Base-by-base conservation (phyloP, 345 rosid species). In the Excoecaria agallocha region DNA sequence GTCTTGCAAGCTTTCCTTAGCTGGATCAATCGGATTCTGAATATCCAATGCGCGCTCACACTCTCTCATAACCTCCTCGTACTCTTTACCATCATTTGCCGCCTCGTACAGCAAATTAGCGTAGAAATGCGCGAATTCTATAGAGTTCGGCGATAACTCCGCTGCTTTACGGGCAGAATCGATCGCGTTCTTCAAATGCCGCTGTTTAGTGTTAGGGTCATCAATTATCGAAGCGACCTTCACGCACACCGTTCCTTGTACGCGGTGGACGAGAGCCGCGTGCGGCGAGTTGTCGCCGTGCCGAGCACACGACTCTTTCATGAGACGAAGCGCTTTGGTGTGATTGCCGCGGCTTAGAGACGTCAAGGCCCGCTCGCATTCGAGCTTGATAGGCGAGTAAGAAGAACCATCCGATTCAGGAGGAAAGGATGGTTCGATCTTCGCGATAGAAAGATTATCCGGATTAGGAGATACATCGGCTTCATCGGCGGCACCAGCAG, bases 271-370 rank as follows among this genome's bases (percentile, higher is more conserved):
- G 60, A 93, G 81, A 48, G 97, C 93, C 39, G 90, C 82, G 46
- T 80, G 77, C 12, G 75, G 70, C 58, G 86, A 79, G 85, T 74
- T 68, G 78, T 87, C 63, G 2, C 71, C 91, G 64, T 91, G 87
- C 41, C 85, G 87, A 6, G 84, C 46, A 67, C 88, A 85, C 1
- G 86, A 84, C n/a, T 91, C 94, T 84, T 91, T 95, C 90, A 95
- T 91, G 10, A 91, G 86, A 58, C 97, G 88, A 45, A 91, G 81
- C 72, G 98, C 97, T 78, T 90, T 93, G 66, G 76, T 90, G 82
- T 93, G 91, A 83, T 93, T 93, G 24, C 99, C 99, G 1, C 94
- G 84, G 73, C 88, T 93, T n/a, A 93, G 86, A 20, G 98, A 86
- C 37, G 81, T 87, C 16, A 91, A 84, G 56, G 99, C 96, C 60